Conservation (phyloP, 2,329 filamentous ascomycete species). For the Trichoderma harzianum region DNA sequence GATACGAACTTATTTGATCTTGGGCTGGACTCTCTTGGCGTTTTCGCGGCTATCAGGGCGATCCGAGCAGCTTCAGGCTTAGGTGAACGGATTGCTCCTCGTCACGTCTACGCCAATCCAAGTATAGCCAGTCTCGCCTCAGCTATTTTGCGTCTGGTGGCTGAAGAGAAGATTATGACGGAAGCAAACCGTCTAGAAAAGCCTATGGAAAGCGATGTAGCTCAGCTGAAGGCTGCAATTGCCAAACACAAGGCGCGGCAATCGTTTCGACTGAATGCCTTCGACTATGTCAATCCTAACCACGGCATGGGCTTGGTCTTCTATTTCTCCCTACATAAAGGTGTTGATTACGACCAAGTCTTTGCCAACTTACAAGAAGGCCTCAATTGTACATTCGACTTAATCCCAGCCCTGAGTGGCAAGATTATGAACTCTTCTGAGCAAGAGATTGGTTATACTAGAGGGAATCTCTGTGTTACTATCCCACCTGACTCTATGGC, state of each 20-base stretch:
- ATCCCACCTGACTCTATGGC: background rate
- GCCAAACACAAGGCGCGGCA: constrained; percentile 27
- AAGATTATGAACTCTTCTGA: constrained; percentile 31
- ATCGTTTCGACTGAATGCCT: constrained; percentile 30
- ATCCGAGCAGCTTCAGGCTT: constrained; percentile 31
- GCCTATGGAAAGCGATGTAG: background rate
- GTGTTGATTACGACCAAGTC: constrained; percentile 26
- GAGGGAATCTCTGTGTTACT: constrained; percentile 21
- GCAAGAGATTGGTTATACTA: constrained; percentile 27
- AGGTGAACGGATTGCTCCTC: constrained; percentile 2
- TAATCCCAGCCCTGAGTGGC: constrained; percentile 37
- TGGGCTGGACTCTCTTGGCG: constrained; percentile 33
- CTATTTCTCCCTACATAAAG: constrained; percentile 33
- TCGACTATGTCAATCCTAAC: constrained; percentile 34
- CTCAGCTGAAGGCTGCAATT: constrained; percentile 13
- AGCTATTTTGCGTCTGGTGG: background rate
- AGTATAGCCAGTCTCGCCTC: background rate
- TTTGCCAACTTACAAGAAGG: constrained; percentile 34
- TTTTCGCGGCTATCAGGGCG: constrained; percentile 29
- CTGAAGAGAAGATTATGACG: background rate
- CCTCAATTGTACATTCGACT: constrained; percentile 32
- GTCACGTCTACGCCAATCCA: background rate
- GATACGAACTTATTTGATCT: constrained; percentile 29
- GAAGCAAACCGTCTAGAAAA: background rate
- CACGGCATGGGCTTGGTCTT: constrained; percentile 32